Evolutionary conservation across 495 filamentous ascomycete genomes (phyloP), one percentile per base, ranked within the genome.

Genomic region (Clohesyomyces aquaticus): DNA sequence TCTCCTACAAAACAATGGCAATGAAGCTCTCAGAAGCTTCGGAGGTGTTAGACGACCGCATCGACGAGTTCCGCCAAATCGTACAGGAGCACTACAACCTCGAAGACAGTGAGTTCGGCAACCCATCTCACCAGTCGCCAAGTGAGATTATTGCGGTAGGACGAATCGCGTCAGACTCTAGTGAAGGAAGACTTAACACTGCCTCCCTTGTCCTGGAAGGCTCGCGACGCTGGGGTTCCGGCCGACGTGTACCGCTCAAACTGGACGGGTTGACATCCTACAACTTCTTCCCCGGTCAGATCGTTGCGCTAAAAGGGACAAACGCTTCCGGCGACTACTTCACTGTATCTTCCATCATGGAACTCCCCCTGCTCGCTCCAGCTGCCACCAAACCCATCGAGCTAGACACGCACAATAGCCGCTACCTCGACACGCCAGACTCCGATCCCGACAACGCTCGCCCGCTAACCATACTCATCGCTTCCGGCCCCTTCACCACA

Each of bases 281-380:
- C 76, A 88, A 91, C 63, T 91, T 98, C 80, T 96, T 98, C 75
- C 93, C 93, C 0, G 94, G 94, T 18, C 91, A 97, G 71, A 96
- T 97, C 49, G 88, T 95, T 19, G 94, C 93, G 9, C 77, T 96
- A 16, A 81, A 82, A 38, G 94, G 94, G 9, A 89, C 88, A 69
- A 98, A 98, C 70, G 87, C 91, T 4, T 90, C 89, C 16, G 93
- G 93, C 3, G 82, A 87, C 22, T 88, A 90, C 59, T 96, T 98
- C 65, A 82, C 85, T 0, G 90, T 96, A 43, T 85, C 82, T 23
- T 86, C 96, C 67, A 75, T 93, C 11, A 80, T 98, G 4, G 78
- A 85, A 1, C 73, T 91, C 10, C 93, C 94, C 4, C 76, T 89
- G 1, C 77, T 96, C 12, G 85, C 85, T 9, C 81, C 77, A 47